Conservation (phyloP, 2,329 filamentous ascomycete genomes). For the Fusarium nanum region DNA sequence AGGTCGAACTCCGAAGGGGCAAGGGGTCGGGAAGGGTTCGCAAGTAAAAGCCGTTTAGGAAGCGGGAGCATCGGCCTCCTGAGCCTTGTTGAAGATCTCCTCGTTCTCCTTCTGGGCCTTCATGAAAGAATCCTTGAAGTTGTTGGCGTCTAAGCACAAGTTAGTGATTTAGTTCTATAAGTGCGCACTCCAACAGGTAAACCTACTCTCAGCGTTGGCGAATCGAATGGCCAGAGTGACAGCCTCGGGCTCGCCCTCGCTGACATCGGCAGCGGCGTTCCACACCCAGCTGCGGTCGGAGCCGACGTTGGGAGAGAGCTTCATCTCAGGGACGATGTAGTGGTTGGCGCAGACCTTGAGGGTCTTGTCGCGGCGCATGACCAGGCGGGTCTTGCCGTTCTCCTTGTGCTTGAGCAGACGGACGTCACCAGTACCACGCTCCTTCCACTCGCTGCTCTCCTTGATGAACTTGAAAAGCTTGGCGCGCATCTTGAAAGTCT, state of each 20-base stretch:
- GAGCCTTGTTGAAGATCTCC: conserved; percentile 74
- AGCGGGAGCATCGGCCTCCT: conserved; percentile 45
- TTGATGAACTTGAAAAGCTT: conserved; percentile 99
- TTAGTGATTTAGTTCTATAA: conserved; percentile 8
- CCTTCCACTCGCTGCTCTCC: conserved; percentile 96
- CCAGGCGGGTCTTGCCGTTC: conserved; percentile 95
- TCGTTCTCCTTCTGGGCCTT: conserved; percentile 98
- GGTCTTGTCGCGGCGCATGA: conserved; percentile 99
- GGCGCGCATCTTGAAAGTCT: conserved; percentile 99
- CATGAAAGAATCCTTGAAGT: conserved; percentile 97
- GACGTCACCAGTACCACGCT: conserved; percentile 96
- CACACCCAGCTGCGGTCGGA: conserved; percentile 99
- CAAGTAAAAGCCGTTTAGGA: conserved; percentile 35
- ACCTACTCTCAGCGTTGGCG: conserved; percentile 95
- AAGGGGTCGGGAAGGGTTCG: conserved; percentile 24
- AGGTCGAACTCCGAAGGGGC: conserved; percentile 29
- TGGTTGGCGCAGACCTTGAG: conserved; percentile 99
- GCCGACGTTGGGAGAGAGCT: conserved; percentile 96
- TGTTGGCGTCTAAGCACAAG: conserved; percentile 81
- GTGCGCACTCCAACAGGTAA: background rate
- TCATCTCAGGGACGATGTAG: conserved; percentile 99
- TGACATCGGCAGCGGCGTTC: conserved; percentile 97
- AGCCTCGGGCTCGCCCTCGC: conserved; percentile 96
- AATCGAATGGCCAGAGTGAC: conserved; percentile 97
- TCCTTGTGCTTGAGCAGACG: conserved; percentile 98